Conservation (phyloP, 2,329 filamentous ascomycete genomes). For the Aureobasidium sp. region DNA sequence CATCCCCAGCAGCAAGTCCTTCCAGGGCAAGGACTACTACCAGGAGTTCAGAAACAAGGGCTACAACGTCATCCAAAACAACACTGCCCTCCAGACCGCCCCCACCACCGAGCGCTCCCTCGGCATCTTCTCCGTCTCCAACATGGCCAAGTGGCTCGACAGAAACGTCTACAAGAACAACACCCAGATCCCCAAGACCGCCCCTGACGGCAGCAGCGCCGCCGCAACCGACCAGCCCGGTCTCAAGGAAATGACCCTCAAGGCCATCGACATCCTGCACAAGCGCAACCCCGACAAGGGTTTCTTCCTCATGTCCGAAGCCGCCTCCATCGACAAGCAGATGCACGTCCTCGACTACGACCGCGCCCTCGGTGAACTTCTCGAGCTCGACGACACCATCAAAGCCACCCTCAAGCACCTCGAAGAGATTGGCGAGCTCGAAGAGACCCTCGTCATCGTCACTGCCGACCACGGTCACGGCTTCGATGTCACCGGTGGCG, state of each 20-base stretch:
- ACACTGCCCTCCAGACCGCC: constrained; percentile 55
- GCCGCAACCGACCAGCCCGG: constrained; percentile 69
- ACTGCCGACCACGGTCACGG: constrained; percentile 86
- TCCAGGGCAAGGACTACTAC: constrained; percentile 63
- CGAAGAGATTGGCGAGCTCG: constrained; percentile 53
- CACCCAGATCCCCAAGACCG: constrained; percentile 55
- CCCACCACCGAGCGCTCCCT: constrained; percentile 56
- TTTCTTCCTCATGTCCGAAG: constrained; percentile 84
- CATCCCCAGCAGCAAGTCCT: constrained; percentile 49
- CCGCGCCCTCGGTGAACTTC: constrained; percentile 71
- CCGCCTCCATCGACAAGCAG: constrained; percentile 79
- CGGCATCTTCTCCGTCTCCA: constrained; percentile 66
- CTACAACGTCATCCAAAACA: constrained; percentile 65
- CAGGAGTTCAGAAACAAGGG: constrained; percentile 60
- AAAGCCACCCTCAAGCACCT: constrained; percentile 66
- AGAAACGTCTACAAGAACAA: constrained; percentile 71
- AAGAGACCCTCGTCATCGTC: constrained; percentile 70
- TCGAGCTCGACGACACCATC: constrained; percentile 78
- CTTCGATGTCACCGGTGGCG: constrained; percentile 75
- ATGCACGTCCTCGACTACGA: constrained; percentile 84
- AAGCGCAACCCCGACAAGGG: constrained; percentile 49
- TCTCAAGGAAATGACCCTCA: constrained; percentile 82
- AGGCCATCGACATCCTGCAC: constrained; percentile 72
- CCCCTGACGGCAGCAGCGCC: constrained; percentile 55
- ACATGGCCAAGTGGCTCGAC: constrained; percentile 79